Base-by-base conservation (phyloP, 345 rosid genomes). In the Hibiscus tridactylites region DNA sequence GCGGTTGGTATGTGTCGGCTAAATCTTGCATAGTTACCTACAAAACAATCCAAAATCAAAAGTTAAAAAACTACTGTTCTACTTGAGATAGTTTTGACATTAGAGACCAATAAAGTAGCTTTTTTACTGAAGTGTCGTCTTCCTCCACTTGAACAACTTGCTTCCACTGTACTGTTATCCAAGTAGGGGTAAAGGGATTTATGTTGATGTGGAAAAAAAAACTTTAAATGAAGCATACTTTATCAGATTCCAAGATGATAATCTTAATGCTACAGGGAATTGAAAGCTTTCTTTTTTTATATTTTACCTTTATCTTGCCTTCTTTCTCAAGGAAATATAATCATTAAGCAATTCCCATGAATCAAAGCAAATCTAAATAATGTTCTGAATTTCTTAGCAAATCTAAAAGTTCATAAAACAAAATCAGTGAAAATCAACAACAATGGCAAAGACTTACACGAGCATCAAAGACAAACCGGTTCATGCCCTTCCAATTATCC, bases 1-100 rank as follows among this genome's bases (percentile, higher is more conserved):
- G 96, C n/a, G 91, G 94, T 64, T 94, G 95, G 84, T 85, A 94
- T 3, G 97, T 91, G 60, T 91, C 97, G 9, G 88, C 97, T 73
- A 94, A 5, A 68, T 91, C 98, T 79, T 85, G 92, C 31, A 75
- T 44, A 13, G 88, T 86, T 42, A 94, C 98, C 97, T 90, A 12
- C 28, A 26, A 19, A 56, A 9, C 63, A 19, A 12, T 10, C n/a
- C 57, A 6, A 37, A 53, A 56, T 50, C 50, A 70, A 13, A 54
- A 57, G 33, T 37, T 56, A 39, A 33, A 70, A 19, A n/a, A 6
- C 0, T 33, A 28, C 31, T 33, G 31, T 53, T 69, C 31, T 52
- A 26, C 49, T 10, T 54, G 29, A 46, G 5, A 47, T 24, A 33
- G 26, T 57, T 33, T 33, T 33, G 35, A 5, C 35, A 33, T 58